phyloP scores from a whole-genome alignment of 768 basidiomycete species.

The Psilocybe tampanensis region DNA sequence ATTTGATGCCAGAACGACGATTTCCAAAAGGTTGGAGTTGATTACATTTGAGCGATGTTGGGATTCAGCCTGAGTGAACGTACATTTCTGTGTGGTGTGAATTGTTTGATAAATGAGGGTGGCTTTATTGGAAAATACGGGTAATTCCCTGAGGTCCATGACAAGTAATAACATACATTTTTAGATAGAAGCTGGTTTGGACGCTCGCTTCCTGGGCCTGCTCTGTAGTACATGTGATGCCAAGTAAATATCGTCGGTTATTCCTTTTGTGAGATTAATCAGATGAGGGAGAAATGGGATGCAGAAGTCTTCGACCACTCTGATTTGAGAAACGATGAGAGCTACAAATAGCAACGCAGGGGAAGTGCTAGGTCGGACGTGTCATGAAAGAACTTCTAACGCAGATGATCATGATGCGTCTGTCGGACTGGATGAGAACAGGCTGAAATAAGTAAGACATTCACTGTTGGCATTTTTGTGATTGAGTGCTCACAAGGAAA shows the following conservation, averaged over 20 bases:
- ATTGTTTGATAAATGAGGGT: background rate
- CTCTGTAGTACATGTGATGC: background rate
- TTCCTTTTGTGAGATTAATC: background rate
- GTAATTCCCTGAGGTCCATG: background rate
- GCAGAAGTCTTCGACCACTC: background rate
- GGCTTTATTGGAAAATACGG: background rate
- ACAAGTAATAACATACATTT: background rate
- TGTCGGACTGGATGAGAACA: slow-evolving; percentile 1
- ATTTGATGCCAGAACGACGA: too few relatives aligned
- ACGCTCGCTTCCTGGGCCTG: background rate
- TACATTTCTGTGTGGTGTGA: too few relatives aligned
- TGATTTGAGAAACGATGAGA: background rate
- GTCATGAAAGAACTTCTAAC: background rate
- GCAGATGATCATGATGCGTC: background rate
- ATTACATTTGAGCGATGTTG: too few relatives aligned
- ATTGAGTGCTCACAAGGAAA: slow-evolving; percentile 1
- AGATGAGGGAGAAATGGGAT: background rate
- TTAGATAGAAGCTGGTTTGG: background rate
- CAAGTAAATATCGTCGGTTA: background rate
- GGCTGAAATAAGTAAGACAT: background rate
- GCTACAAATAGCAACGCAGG: background rate
- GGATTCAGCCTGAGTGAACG: too few relatives aligned
- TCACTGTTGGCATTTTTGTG: background rate
- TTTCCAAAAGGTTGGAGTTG: too few relatives aligned
- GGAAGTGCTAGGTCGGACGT: background rate